Conservation (phyloP, 2,329 filamentous ascomycete genomes). For the Arthrobotrys pseudoclavata region DNA sequence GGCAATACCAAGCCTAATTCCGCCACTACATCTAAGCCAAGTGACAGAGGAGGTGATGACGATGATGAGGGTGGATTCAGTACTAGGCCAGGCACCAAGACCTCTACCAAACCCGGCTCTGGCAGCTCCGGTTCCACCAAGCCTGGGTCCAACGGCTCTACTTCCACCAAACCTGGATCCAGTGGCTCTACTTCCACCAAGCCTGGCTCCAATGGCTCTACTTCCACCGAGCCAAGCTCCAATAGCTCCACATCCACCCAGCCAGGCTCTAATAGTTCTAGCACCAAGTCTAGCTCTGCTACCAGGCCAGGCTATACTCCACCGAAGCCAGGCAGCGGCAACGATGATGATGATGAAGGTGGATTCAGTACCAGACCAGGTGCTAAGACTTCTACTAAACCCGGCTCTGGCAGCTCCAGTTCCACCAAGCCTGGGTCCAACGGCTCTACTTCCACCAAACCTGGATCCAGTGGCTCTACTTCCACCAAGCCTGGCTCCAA, state of each 20-base stretch:
- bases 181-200: slow-evolving; percentile 3
- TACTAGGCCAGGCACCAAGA: background rate
- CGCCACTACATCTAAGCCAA: too few species aligned
- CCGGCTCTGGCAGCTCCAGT: too few species aligned
- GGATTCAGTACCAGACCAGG: background rate
- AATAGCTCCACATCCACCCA: background rate
- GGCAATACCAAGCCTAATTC: background rate
- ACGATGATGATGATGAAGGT: background rate
- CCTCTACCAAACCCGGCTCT: background rate
- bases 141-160: background rate
- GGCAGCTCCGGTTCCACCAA: background rate
- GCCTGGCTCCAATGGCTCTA: background rate
- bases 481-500: background rate
- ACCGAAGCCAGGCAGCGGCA: too few species aligned
- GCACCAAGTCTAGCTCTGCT: background rate
- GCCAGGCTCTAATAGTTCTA: background rate
- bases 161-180: background rate
- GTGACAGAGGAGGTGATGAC: background rate
- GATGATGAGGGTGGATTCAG: background rate
- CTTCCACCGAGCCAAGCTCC: background rate
- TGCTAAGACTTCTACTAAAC: background rate
- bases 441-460: background rate
- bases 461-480: background rate
- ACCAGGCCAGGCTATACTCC: background rate
- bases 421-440: background rate